Evolutionary conservation across 192 early-diverging fungal genomes (phyloP).

Genomic region (Backusella australiensis): DNA sequence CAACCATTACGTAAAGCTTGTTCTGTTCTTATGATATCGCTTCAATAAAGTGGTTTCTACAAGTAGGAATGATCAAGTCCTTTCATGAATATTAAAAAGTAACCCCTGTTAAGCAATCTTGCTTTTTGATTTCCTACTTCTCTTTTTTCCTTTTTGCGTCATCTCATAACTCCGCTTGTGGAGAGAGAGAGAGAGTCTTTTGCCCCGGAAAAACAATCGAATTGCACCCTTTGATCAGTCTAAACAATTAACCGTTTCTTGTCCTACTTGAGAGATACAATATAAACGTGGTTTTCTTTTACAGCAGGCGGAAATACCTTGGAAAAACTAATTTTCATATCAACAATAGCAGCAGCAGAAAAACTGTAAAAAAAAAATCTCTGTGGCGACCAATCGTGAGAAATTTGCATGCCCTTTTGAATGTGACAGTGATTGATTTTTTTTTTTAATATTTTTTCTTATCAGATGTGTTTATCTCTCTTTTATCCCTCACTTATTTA

Average conservation of each 20-base stretch:
- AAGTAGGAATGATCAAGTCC: too few relatives aligned
- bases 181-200: not conserved
- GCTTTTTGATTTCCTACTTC: not conserved
- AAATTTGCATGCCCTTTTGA: not conserved
- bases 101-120: not conserved
- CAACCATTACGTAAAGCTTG: not conserved
- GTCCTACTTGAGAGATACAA: not conserved
- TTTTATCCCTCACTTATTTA: not conserved
- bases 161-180: conserved; percentile 2
- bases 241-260: conserved; percentile 2
- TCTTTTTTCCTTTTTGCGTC: not conserved
- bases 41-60: too few relatives aligned
- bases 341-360: not conserved
- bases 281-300: not conserved
- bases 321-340: not conserved
- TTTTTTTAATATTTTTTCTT: not conserved
- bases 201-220: not conserved
- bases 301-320: not conserved
- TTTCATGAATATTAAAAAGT: too few relatives aligned
- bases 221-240: not conserved
- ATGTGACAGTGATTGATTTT: not conserved
- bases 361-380: too few relatives aligned
- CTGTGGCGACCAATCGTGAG: too few relatives aligned
- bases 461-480: not conserved
- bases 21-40: not conserved